Base-by-base conservation (phyloP, 257 asterid species). In the Nicotiana obtusifolia region DNA sequence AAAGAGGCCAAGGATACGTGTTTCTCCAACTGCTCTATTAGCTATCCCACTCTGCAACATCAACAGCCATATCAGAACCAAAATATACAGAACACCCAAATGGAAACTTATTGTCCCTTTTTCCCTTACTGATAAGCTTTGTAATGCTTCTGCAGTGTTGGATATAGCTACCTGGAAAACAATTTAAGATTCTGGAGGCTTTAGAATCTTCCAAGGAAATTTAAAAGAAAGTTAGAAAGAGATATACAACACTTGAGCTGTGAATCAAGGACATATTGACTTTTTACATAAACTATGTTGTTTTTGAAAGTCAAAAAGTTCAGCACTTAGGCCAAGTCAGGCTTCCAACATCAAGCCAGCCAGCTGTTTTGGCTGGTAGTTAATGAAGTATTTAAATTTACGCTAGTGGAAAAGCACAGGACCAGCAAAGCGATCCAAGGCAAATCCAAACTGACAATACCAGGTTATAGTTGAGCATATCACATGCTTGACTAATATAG, bases 21-120 rank as follows among this genome's bases (percentile, higher is more conserved):
- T 94, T 85, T 94, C 96, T 86, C 97, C 97, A 79, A 92, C 95
- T 65, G 98, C 93, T 85, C 94, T 94, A 91, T 91, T 94, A 73
- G 97, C 90, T 86, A 94, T 89, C 76, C 97, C 98, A 30, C 87
- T 86, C 98, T 94, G 90, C 88, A 81, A 56, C 73, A 82, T 47
- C 54, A 84, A 76, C 30, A 64, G 67, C 64, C 52, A 33, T 53
- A 69, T 88, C 28, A 56, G 86, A 47, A 66, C 67, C 76, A 59
- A 76, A 79, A 64, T 61, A 52, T 28, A 52, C 9, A 54, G 5
- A 35, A 75, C 7, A 28, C 67, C 54, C 24, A 60, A 28, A 41
- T 44, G 71, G 77, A 81, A 20, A 28, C 15, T 4, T 79, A 49
- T 44, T 17, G 82, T 71, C 67, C 76, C 37, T 33, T 61, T 82